phyloP scores from a whole-genome alignment of 2,329 filamentous ascomycete species.

The Venturia effusa region DNA sequence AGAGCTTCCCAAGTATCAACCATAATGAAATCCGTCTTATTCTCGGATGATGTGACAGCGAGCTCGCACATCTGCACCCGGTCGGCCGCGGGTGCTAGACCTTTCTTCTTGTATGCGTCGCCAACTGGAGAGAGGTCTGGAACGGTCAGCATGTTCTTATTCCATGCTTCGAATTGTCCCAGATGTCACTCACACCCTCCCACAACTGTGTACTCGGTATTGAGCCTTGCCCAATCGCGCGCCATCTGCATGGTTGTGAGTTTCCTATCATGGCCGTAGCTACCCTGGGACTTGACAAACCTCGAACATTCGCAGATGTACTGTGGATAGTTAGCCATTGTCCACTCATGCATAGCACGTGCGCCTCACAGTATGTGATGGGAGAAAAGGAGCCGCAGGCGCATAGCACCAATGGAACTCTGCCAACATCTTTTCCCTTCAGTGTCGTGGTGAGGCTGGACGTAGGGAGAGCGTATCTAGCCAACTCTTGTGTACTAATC shows the following conservation, averaged over 20 bases:
- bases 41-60: constrained; percentile 1
- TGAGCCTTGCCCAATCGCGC: constrained; percentile 11
- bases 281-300: not conserved
- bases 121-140: constrained; percentile 12
- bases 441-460: constrained; percentile 6
- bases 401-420: constrained; percentile 12
- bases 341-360: not conserved
- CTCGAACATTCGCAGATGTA: constrained; percentile 12
- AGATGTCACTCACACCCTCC: constrained; percentile 9
- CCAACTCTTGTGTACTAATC: constrained; percentile 7
- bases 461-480: constrained; percentile 5
- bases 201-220: constrained; percentile 13
- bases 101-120: constrained; percentile 14
- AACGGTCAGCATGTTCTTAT: not conserved
- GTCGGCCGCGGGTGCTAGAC: constrained; percentile 11
- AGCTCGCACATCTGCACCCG: constrained; percentile 14
- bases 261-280: not conserved
- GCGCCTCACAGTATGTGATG: constrained; percentile 13
- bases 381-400: constrained; percentile 14
- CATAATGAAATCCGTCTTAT: constrained; percentile 6
- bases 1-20: constrained; percentile 14
- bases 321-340: not conserved
- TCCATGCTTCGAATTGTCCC: not conserved
- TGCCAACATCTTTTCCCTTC: constrained; percentile 10
- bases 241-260: constrained; percentile 9